Evolutionary conservation across 306 rosid species (phyloP).

Genomic region (Dalbergia oliveri): DNA sequence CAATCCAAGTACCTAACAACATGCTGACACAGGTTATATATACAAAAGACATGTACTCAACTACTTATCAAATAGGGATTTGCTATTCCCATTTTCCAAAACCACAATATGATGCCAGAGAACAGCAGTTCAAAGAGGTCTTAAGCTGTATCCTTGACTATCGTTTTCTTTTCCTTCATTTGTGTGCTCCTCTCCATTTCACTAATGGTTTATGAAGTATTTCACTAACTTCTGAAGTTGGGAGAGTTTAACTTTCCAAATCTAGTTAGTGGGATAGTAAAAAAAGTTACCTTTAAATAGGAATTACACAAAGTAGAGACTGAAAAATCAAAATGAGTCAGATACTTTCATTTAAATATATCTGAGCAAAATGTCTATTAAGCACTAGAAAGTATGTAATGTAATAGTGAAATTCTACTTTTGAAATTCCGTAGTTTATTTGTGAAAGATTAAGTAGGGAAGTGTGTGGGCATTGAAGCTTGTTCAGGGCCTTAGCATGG

Average conservation of each 20-base stretch:
- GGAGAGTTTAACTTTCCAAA: constrained; percentile 16
- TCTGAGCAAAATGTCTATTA: neutral
- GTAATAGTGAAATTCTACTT: constrained; percentile 13
- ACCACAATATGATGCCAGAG: neutral
- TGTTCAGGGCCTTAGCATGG: constrained; percentile 12
- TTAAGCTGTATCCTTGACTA: neutral
- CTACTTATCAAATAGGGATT: neutral
- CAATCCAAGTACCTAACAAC: no score
- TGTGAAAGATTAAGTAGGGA: neutral
- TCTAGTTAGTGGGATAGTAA: neutral
- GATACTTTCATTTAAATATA: neutral
- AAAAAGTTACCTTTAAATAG: neutral
- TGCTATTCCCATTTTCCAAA: neutral
- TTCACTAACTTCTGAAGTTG: constrained; percentile 3
- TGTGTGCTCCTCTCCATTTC: constrained; percentile 1
- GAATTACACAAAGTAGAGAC: neutral
- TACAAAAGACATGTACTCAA: neutral
- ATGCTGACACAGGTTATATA: constrained; percentile 14
- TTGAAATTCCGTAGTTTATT: constrained; percentile 15
- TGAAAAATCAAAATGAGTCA: neutral
- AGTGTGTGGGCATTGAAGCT: neutral
- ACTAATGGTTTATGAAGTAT: constrained; percentile 5
- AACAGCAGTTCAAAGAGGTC: neutral
- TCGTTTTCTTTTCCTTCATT: constrained; percentile 12
- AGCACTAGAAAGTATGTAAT: constrained; percentile 1